Conservation (phyloP, 805 yeast species). For the Sugiyamaella lignohabitans region DNA sequence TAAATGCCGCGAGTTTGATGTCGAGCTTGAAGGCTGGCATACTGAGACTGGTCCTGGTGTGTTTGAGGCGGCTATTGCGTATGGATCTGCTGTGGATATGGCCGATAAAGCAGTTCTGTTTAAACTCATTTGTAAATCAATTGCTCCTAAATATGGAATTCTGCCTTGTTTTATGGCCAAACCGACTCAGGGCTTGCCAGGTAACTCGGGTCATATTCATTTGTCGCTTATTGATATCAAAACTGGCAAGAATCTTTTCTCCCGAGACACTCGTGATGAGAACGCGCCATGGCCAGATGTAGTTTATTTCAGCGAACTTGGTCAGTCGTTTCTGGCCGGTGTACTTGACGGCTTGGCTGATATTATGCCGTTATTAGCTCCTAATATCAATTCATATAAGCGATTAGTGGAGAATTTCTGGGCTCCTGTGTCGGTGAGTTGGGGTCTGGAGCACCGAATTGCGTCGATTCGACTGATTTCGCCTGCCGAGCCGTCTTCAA, state of each 20-base stretch:
- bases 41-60: slow-evolving; percentile 35
- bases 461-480: slow-evolving; percentile 31
- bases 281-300: slow-evolving; percentile 27
- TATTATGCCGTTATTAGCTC: slow-evolving; percentile 33
- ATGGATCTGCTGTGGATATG: slow-evolving; percentile 24
- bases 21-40: slow-evolving; percentile 32
- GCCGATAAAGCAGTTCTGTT: slow-evolving; percentile 31
- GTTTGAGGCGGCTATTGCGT: slow-evolving; percentile 32
- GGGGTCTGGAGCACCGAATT: slow-evolving; percentile 33
- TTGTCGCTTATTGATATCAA: slow-evolving; percentile 25
- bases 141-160: slow-evolving; percentile 25
- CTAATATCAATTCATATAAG: slow-evolving; percentile 32
- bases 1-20: slow-evolving; percentile 19
- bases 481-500: slow-evolving; percentile 23
- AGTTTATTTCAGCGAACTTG: slow-evolving; percentile 24
- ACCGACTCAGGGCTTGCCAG: slow-evolving; percentile 32
- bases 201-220: slow-evolving; percentile 33
- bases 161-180: slow-evolving; percentile 35
- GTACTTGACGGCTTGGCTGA: slow-evolving; percentile 29
- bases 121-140: slow-evolving; percentile 27
- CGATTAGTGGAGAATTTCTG: slow-evolving; percentile 32
- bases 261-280: slow-evolving; percentile 22
- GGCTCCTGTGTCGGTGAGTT: slow-evolving; percentile 34
- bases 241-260: slow-evolving; percentile 25
- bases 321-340: slow-evolving; percentile 32